These are phyloP conservation scores for Kalanchoe fedtschenkoi DNA, from an alignment of 164 flowering plant genomes.

Conservation along the genomic window DNA sequence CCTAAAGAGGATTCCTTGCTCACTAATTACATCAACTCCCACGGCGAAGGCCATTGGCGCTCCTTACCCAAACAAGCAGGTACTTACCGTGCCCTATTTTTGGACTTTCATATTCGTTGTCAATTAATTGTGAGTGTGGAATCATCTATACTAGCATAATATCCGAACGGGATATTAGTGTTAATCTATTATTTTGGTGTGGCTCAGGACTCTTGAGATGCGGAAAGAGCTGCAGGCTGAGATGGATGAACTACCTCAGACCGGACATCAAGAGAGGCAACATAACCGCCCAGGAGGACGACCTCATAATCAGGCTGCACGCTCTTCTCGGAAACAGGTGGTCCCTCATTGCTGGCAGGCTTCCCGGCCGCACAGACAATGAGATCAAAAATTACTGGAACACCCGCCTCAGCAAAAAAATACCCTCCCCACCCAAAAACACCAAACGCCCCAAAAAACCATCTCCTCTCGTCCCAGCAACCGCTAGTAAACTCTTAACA, in stretches of 20 bases:
- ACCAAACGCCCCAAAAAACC: neutral
- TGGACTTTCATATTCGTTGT: no score
- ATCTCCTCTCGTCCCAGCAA: neutral
- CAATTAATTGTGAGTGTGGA: no score
- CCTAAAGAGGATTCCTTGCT: slow-evolving; percentile 50
- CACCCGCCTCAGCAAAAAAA: slow-evolving; percentile 45
- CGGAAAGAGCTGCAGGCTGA: slow-evolving; percentile 59
- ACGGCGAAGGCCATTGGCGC: slow-evolving; percentile 66
- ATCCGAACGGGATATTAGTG: no score
- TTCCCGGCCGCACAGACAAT: slow-evolving; percentile 72
- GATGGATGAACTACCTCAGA: slow-evolving; percentile 64
- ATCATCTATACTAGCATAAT: no score
- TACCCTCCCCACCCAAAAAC: slow-evolving; percentile 19
- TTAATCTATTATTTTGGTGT: neutral
- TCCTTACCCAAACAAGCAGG: slow-evolving; percentile 59
- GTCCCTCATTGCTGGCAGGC: slow-evolving; percentile 57
- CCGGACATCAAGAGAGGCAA: slow-evolving; percentile 61
- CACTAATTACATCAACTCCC: slow-evolving; percentile 35
- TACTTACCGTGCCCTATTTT: slow-evolving; percentile 5
- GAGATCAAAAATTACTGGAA: slow-evolving; percentile 72
- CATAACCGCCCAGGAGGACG: slow-evolving; percentile 52
- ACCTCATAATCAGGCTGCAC: slow-evolving; percentile 50
- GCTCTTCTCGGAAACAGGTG: slow-evolving; percentile 53
- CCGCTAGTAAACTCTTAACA: neutral
- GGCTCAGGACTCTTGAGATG: slow-evolving; percentile 44